Base-by-base conservation (phyloP, 2,329 filamentous ascomycete species). In the Fusarium miscanthi region DNA sequence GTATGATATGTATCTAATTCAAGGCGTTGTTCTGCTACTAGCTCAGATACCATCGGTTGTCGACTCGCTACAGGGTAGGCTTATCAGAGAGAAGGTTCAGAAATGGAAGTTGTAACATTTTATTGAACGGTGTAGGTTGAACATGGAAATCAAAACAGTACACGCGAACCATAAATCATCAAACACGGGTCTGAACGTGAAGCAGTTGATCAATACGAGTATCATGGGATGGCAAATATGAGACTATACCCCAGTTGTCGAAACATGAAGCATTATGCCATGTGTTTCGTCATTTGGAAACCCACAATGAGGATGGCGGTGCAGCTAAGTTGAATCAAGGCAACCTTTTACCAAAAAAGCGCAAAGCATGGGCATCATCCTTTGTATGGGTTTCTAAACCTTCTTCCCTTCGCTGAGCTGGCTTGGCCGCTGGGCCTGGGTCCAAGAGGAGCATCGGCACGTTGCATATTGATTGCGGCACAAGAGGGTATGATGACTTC, bases 191-290 rank as follows among this genome's bases (percentile, higher is more conserved):
- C 42, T 25, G 42, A 46, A 37, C 51, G 33, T 35, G 38, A 40
- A 23, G 25, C 13, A 38, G 13, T 42, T 13, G 30, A 41, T 38
- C 4, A 49, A 27, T 16, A 17, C 16, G 48, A 27, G 48, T 37
- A 43, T 49, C 37, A 41, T 27, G 17, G 23, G 31, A n/a, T 8
- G 49, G 42, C n/a, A 25, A 64, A 59, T 59, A 31, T 42, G 61
- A 67, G 57, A 67, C 66, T 63, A 38, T 25, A 59, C 41, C 42
- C 27, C 42, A 43, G 51, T 58, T 45, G 27, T 40, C 57, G 66
- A 73, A 73, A 73, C 66, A 23, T 67, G 61, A 63, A 63, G 70
- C 57, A 61, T 73, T 37, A 73, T 73, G 66, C 70, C 54, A 43
- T 54, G 38, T 66, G 66, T 73, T 70, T 70, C 58, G 51, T 56